A percentile compares a stretch with the other conserved stretches of the same genome.
Conservation (phyloP, 1,139 yeast species). For the Williopsis jadinii region DNA sequence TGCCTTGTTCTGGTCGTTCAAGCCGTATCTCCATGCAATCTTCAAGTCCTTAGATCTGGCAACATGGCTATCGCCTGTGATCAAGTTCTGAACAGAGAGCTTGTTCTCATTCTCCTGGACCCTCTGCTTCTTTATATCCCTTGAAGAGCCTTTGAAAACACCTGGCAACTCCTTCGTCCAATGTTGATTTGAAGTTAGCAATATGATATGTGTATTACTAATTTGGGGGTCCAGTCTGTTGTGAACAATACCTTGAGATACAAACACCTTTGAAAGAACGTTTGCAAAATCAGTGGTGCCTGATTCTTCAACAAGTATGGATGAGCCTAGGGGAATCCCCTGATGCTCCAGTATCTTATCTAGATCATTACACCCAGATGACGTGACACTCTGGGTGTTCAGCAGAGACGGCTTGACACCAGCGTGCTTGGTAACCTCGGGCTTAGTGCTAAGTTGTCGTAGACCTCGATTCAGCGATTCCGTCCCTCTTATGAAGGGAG, state of each 20-base stretch:
- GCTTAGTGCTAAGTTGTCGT: slow-evolving; percentile 8
- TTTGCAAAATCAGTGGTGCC: slow-evolving; percentile 88
- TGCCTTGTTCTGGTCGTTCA: slow-evolving; percentile 34
- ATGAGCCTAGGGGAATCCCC: slow-evolving; percentile 76
- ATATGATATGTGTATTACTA: slow-evolving; percentile 53
- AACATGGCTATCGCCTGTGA: slow-evolving; percentile 17
- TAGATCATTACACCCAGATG: slow-evolving; percentile 71
- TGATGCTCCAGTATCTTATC: slow-evolving; percentile 74
- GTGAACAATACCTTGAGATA: slow-evolving; percentile 76
- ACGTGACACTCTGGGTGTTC: slow-evolving; percentile 67
- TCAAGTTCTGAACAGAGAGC: slow-evolving; percentile 61
- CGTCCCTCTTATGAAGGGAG: neutral
- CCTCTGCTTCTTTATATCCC: slow-evolving; percentile 55
- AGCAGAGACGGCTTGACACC: slow-evolving; percentile 71
- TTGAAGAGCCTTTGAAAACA: slow-evolving; percentile 61
- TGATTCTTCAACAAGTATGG: slow-evolving; percentile 69
- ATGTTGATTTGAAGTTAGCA: slow-evolving; percentile 50
- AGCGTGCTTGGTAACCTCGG: slow-evolving; percentile 32
- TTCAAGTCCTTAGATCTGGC: slow-evolving; percentile 44
- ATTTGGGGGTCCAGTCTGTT: slow-evolving; percentile 38
- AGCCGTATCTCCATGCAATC: slow-evolving; percentile 85
- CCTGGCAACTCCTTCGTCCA: slow-evolving; percentile 83
- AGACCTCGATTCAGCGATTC: slow-evolving; percentile 1
- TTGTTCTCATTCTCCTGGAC: slow-evolving; percentile 54
- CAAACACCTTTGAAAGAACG: slow-evolving; percentile 62